A percentile compares a stretch with the other conserved stretches of the same genome.
Conservation (phyloP, 805 yeast genomes). For the Pichia occidentalis region DNA sequence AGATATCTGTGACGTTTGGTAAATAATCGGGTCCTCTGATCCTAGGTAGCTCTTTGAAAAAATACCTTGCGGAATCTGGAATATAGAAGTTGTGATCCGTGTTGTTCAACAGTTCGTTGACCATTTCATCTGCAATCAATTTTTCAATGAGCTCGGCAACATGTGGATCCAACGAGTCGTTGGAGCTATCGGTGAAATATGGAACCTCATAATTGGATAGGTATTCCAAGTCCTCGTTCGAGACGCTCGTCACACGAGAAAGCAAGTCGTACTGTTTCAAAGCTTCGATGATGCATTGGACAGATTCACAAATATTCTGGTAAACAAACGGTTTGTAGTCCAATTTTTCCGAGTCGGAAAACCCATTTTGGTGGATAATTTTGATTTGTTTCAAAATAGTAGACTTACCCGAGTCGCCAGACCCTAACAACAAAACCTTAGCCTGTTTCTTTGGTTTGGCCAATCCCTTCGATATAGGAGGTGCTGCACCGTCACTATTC, state of each 20-base stretch:
- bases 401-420: slow-evolving; percentile 84
- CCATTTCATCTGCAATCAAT: slow-evolving; percentile 54
- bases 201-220: slow-evolving; percentile 43
- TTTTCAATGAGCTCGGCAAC: slow-evolving; percentile 43
- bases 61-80: slow-evolving; percentile 79
- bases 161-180: slow-evolving; percentile 39
- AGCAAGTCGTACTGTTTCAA: slow-evolving; percentile 45
- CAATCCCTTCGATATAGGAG: too few species aligned
- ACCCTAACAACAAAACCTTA: slow-evolving; percentile 73
- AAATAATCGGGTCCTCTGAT: slow-evolving; percentile 54
- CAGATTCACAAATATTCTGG: slow-evolving; percentile 71
- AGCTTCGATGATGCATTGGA: slow-evolving; percentile 64
- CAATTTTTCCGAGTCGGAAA: slow-evolving; percentile 58
- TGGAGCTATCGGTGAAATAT: slow-evolving; percentile 44
- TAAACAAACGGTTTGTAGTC: slow-evolving; percentile 76
- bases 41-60: slow-evolving; percentile 59
- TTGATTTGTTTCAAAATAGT: slow-evolving; percentile 80
- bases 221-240: slow-evolving; percentile 35
- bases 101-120: slow-evolving; percentile 47
- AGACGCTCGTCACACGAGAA: slow-evolving; percentile 28
- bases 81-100: slow-evolving; percentile 70
- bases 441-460: slow-evolving; percentile 38
- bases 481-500: too few species aligned
- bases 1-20: slow-evolving; percentile 71
- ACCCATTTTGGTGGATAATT: slow-evolving; percentile 68